phyloP scores from a whole-genome alignment of 352 stramenopile genomes.

The Phytophthora sp. region DNA sequence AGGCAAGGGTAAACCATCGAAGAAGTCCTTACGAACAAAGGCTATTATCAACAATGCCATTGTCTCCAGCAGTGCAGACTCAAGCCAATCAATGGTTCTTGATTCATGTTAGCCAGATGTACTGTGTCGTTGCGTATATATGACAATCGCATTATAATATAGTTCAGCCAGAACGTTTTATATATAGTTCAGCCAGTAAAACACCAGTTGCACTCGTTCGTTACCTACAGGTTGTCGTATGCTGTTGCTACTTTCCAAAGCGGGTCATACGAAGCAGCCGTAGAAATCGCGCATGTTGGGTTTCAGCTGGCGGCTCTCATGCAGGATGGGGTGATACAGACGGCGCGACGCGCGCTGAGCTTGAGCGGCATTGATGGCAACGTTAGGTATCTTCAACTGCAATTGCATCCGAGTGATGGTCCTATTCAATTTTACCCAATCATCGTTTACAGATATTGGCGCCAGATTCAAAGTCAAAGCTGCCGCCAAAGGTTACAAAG shows the following conservation, averaged over 20 bases:
- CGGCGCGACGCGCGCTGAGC: constrained; percentile 27
- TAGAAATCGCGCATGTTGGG: constrained; percentile 53
- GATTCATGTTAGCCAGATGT: background rate
- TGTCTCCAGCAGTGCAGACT: background rate
- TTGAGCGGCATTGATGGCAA: too few species aligned
- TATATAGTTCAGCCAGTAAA: too few species aligned
- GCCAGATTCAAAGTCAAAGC: constrained; percentile 31
- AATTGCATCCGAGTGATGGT: constrained; percentile 13
- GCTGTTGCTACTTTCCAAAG: too few species aligned
- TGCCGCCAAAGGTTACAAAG: constrained; percentile 8
- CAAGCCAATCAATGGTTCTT: background rate
- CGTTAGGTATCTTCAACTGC: too few species aligned
- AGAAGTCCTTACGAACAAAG: constrained; percentile 41
- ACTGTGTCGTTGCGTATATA: too few species aligned
- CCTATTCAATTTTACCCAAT: constrained; percentile 17
- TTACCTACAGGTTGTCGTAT: too few species aligned
- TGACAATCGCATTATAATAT: too few species aligned
- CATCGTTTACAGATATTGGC: constrained; percentile 7
- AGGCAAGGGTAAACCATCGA: constrained; percentile 47
- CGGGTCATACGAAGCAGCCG: constrained; percentile 46
- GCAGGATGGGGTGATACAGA: constrained; percentile 54
- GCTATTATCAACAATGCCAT: background rate
- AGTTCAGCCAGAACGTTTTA: too few species aligned
- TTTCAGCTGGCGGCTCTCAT: constrained; percentile 45
- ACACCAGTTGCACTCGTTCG: too few species aligned